A percentile compares a stretch with the other conserved stretches of the same genome.
Conservation (phyloP, 1,284 basidiomycete species). For the Exsudoporus floridanus region DNA sequence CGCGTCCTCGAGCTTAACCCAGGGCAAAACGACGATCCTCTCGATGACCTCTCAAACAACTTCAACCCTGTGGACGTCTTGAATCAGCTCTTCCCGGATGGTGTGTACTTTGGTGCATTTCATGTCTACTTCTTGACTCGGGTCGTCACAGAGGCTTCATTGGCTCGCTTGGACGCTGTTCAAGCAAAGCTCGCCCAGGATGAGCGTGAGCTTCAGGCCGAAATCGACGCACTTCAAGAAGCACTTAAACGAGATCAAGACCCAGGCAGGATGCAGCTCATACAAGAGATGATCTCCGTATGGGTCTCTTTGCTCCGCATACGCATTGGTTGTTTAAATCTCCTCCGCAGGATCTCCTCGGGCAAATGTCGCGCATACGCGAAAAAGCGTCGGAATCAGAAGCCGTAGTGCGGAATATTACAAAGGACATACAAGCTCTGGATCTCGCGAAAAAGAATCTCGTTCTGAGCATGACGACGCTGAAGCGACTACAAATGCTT, state of each 20-base stretch:
- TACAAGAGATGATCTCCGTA: slow-evolving; percentile 93
- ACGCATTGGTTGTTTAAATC: slow-evolving; percentile 3
- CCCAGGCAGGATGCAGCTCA: slow-evolving; percentile 79
- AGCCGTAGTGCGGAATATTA: slow-evolving; percentile 92
- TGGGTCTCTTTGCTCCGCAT: slow-evolving; percentile 16
- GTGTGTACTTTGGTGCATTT: slow-evolving; percentile 41
- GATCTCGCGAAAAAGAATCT: slow-evolving; percentile 95
- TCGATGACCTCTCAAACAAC: slow-evolving; percentile 56
- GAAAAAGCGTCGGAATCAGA: slow-evolving; percentile 97
- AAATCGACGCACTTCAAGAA: slow-evolving; percentile 67
- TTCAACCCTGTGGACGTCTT: slow-evolving; percentile 61
- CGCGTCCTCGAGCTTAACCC: slow-evolving; percentile 58
- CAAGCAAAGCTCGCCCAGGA: slow-evolving; percentile 60
- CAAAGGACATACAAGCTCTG: slow-evolving; percentile 93
- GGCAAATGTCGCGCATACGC: slow-evolving; percentile 91
- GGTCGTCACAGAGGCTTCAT: slow-evolving; percentile 55
- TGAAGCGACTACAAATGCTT: slow-evolving; percentile 93
- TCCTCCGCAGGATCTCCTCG: slow-evolving; percentile 73
- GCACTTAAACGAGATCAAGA: slow-evolving; percentile 78
- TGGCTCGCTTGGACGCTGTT: slow-evolving; percentile 62
- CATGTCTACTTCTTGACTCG: slow-evolving; percentile 1
- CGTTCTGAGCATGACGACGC: slow-evolving; percentile 83
- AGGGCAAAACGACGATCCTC: slow-evolving; percentile 46
- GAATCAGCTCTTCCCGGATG: slow-evolving; percentile 76
- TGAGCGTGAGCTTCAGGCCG: slow-evolving; percentile 63